Evolutionary conservation across 441 rosid species (phyloP).

Genomic region (Populus hybrid): DNA sequence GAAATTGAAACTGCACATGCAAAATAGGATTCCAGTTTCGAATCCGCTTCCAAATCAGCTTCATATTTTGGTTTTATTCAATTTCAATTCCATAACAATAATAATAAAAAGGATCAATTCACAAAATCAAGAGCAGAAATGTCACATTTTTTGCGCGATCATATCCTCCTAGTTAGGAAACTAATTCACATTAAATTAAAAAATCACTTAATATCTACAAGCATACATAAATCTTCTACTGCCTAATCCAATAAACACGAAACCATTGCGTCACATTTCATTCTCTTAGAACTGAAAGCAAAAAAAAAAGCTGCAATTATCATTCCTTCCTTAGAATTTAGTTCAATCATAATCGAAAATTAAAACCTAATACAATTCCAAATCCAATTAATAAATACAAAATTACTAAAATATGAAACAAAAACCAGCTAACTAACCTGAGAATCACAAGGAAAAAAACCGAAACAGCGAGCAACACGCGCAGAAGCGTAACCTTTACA

Average conservation of each 20-base stretch:
- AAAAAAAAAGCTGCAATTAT: not conserved
- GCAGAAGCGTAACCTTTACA: constrained; percentile 67
- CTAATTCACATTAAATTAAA: not conserved
- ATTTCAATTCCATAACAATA: not conserved
- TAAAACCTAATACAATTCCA: not conserved
- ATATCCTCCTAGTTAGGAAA: not conserved
- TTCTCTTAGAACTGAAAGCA: not conserved
- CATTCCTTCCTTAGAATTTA: not conserved
- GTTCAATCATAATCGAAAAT: not conserved
- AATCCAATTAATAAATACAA: not conserved
- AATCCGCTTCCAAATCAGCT: not conserved
- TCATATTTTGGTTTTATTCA: not conserved
- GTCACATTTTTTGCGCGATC: not conserved
- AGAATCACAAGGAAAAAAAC: constrained; percentile 77
- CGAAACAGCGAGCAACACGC: constrained; percentile 85
- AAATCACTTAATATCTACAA: not conserved
- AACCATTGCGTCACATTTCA: not conserved
- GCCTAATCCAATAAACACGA: not conserved
- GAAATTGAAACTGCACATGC: not conserved
- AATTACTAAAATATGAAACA: not conserved
- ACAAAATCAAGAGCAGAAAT: not conserved
- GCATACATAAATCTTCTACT: not conserved
- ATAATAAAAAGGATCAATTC: not conserved
- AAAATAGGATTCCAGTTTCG: not conserved
- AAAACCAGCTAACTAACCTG: constrained; percentile 40